These are phyloP conservation scores for Chlorencoelia australis DNA, from an alignment of 2,329 filamentous ascomycete species.

Conservation along the genomic window DNA sequence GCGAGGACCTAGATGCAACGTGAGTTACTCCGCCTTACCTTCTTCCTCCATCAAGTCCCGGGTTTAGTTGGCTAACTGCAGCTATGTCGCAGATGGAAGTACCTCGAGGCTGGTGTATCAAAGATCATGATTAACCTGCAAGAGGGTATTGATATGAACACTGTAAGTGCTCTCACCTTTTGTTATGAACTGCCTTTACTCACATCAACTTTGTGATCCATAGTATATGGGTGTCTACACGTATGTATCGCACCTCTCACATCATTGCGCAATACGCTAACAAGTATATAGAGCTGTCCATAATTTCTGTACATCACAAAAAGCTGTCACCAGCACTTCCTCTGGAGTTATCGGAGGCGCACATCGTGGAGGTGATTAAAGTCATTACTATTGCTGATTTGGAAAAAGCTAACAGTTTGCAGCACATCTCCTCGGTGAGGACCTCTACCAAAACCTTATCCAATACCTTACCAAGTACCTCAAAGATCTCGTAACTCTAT, in stretches of 20 bases:
- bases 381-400: conserved; percentile 8
- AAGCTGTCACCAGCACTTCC: conserved; percentile 58
- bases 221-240: conserved; percentile 97
- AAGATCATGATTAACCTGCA: conserved; percentile 90
- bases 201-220: conserved; percentile 1
- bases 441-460: conserved; percentile 86
- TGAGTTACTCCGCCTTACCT: conserved; percentile 31
- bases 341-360: conserved; percentile 38
- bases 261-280: conserved; percentile 28
- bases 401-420: conserved; percentile 10
- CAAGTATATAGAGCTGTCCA: conserved; percentile 62
- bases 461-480: conserved; percentile 76
- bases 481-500: conserved; percentile 55
- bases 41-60: background rate
- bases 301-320: conserved; percentile 98
- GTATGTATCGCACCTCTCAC: conserved; percentile 34
- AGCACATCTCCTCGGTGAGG: conserved; percentile 93
- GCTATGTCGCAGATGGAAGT: conserved; percentile 61
- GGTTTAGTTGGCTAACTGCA: background rate
- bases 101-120: conserved; percentile 78
- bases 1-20: conserved; percentile 54
- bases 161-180: conserved; percentile 40
- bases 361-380: conserved; percentile 60
- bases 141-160: conserved; percentile 87
- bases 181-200: conserved; percentile 5